Evolutionary conservation across 73 alveolate species (phyloP).

Genomic region (Blepharisma stoltei): DNA sequence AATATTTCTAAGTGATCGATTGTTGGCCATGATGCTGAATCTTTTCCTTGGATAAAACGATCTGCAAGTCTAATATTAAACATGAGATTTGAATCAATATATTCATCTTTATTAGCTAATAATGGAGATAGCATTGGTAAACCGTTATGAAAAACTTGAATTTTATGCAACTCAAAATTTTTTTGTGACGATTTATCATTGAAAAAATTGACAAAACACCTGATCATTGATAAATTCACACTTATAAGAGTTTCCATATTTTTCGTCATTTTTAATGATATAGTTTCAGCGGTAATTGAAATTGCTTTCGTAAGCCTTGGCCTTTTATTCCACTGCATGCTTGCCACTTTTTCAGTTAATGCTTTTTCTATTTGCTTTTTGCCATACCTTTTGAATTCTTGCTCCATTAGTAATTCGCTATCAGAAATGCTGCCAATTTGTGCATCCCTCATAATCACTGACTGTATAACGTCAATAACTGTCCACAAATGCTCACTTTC

Average conservation of each 20-base stretch:
- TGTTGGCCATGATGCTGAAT: not conserved
- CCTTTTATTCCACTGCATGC: not conserved
- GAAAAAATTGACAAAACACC: not conserved
- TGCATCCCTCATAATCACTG: too few species aligned
- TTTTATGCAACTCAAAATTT: slow-evolving; percentile 5
- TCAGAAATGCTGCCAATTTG: not conserved
- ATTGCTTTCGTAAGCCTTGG: not conserved
- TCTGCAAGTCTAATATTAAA: not conserved
- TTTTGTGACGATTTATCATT: slow-evolving; percentile 11
- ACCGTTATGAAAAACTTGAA: not conserved
- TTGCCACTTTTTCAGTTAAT: not conserved
- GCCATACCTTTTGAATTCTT: slow-evolving; percentile 5
- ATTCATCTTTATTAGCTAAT: not conserved
- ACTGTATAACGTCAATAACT: not conserved
- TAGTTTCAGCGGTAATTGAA: not conserved
- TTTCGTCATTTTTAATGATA: not conserved
- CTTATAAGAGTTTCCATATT: not conserved
- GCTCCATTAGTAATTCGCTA: slow-evolving; percentile 16
- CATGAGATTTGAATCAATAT: slow-evolving; percentile 11
- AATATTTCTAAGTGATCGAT: slow-evolving; percentile 3
- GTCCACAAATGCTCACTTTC: slow-evolving; percentile 22
- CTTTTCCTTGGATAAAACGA: not conserved
- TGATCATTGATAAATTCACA: not conserved
- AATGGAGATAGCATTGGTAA: not conserved
- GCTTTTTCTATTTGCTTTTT: not conserved